Base-by-base conservation (phyloP, 2,329 filamentous ascomycete species). In the Pestalotiopsis sp. region DNA sequence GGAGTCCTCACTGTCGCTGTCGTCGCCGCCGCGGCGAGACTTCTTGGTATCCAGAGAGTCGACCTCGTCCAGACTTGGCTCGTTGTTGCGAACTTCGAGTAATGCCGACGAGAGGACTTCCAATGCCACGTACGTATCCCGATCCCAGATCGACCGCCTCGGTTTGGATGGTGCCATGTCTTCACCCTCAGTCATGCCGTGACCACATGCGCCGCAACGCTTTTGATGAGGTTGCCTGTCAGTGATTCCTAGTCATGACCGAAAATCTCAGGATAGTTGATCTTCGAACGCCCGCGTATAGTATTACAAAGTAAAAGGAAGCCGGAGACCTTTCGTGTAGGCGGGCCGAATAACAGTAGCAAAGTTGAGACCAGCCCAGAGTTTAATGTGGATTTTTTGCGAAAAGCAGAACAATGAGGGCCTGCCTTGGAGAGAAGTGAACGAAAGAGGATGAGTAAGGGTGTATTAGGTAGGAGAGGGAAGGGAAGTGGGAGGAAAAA, bases 321-420 rank as follows among this genome's bases (percentile, higher is more conserved):
- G 14, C 14, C n/a, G 13, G 14, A 27, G 20, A 59, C 25, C 59
- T 14, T 39, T 27, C 13, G 27, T 38, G 13, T n/a, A 62, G 59
- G 59, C 31, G 39, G 27, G 17, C 23, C 38, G 41, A 38, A 41
- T 14, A 71, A 67, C 65, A 73, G 69, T 68, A 69, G 72, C 67
- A 70, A 69, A 66, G 71, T 62, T 64, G 64, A 72, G 70, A 67
- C 72, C 71, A 73, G 68, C 70, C 69, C 71, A 71, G 70, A 67
- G 23, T 52, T 57, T 27, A 67, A 38, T 52, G 45, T 52, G 59
- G 58, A n/a, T 56, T 58, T 68, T 68, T 60, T 58, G 68, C 69
- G 60, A 69, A 69, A 67, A 76, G 73, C 71, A 56, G 73, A 73
- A 72, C 71, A 73, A 74, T 63, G 70, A 77, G 73, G 75, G 68